Percentiles rank a stretch among this genome's conserved stretches.
Evolutionary conservation across 2,329 filamentous ascomycete genomes (phyloP).

Genomic region (Trichoderma polysporum): DNA sequence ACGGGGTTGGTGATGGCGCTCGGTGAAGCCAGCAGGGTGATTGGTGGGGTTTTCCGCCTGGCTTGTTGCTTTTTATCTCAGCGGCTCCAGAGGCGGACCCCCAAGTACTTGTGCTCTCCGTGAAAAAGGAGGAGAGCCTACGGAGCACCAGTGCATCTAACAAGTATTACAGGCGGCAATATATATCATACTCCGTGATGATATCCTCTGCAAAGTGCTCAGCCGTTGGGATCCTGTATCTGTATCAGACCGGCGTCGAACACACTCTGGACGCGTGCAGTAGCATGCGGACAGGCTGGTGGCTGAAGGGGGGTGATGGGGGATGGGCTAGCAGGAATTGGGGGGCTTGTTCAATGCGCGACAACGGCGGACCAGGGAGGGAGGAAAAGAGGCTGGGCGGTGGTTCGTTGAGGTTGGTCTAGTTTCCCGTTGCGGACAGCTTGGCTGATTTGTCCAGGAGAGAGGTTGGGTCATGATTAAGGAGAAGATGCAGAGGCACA

Average conservation of each 20-base stretch:
- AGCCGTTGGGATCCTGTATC: background rate
- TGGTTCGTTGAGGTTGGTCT: conserved; percentile 12
- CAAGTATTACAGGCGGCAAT: too few species aligned
- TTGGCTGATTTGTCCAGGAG: background rate
- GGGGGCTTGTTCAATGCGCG: conserved; percentile 19
- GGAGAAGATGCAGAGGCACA: background rate
- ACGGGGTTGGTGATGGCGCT: conserved; percentile 18
- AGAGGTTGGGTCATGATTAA: background rate
- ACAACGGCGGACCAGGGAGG: conserved; percentile 18
- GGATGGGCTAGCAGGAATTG: conserved; percentile 15
- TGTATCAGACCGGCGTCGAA: background rate
- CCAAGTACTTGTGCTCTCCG: background rate
- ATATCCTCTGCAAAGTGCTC: background rate
- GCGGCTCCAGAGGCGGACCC: background rate
- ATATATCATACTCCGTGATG: background rate
- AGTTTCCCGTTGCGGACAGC: background rate
- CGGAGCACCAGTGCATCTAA: too few species aligned
- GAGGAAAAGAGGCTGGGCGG: background rate
- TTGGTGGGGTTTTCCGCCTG: conserved; percentile 16
- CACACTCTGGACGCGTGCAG: background rate
- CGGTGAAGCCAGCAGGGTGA: conserved; percentile 18
- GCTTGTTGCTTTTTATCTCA: background rate
- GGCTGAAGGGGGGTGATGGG: conserved; percentile 2
- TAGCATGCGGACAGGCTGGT: conserved; percentile 8
- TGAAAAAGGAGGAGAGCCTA: background rate